phyloP scores from a whole-genome alignment of 805 yeast species.

The Komagataella phaffii region DNA sequence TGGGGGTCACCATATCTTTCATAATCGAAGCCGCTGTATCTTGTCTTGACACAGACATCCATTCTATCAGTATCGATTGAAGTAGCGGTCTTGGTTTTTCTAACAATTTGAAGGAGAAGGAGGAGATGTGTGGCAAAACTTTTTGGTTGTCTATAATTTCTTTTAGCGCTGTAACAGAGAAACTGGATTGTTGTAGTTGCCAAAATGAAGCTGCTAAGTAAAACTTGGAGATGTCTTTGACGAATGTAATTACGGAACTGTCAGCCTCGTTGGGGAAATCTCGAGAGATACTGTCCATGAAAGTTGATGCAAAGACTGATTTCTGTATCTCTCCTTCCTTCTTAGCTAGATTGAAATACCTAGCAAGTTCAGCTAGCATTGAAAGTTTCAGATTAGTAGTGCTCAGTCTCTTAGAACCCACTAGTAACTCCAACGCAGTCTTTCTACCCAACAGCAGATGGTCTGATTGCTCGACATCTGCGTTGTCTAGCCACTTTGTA shows the following conservation, averaged over 20 bases:
- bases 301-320: constrained; percentile 33
- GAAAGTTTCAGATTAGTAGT: constrained; percentile 4
- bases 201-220: constrained; percentile 54
- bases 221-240: constrained; percentile 18
- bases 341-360: constrained; percentile 29
- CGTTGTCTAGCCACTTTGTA: constrained; percentile 23
- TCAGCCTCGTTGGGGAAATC: background rate
- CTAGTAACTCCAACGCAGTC: constrained; percentile 20
- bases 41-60: constrained; percentile 63
- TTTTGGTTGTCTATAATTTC: constrained; percentile 2
- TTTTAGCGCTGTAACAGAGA: constrained; percentile 44
- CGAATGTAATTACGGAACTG: constrained; percentile 1
- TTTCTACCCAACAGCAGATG: constrained; percentile 28
- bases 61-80: constrained; percentile 37
- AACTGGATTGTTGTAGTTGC: constrained; percentile 40
- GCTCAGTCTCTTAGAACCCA: constrained; percentile 1
- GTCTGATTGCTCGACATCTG: constrained; percentile 25
- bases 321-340: constrained; percentile 28
- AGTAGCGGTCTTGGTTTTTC: constrained; percentile 12
- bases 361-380: constrained; percentile 23
- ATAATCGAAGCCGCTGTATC: constrained; percentile 50
- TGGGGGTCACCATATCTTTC: constrained; percentile 40
- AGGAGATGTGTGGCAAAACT: background rate
- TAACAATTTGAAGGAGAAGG: constrained; percentile 8
- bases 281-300: constrained; percentile 24